Percentiles rank a stretch among this genome's conserved stretches.
Conservation (phyloP, 306 rosid species). For the Sicyos edulis region DNA sequence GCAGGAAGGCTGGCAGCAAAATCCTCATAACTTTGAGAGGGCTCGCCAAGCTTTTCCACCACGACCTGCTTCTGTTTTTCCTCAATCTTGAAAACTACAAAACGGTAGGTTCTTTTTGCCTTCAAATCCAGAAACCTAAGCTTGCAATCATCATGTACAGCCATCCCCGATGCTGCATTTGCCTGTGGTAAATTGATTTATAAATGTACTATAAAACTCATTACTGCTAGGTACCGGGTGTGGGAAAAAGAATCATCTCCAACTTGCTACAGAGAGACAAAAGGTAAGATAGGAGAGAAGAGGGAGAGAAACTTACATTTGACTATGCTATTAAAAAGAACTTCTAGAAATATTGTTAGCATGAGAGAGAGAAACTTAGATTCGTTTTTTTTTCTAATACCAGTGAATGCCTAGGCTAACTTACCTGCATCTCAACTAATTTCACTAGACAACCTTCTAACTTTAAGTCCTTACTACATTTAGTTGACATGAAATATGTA, state of each 20-base stretch:
- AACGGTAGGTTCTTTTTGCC: slow-evolving; percentile 48
- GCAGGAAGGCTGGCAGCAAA: slow-evolving; percentile 42
- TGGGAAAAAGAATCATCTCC: not conserved
- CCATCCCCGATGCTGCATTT: slow-evolving; percentile 53
- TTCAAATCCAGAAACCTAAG: slow-evolving; percentile 42
- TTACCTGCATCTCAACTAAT: no score
- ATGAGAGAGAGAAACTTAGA: no score
- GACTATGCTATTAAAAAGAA: not conserved
- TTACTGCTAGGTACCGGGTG: no score
- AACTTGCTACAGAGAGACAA: not conserved
- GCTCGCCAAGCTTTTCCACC: slow-evolving; percentile 45
- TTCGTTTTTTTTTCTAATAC: no score
- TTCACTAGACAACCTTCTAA: no score
- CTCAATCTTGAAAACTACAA: slow-evolving; percentile 43
- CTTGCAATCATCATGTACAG: slow-evolving; percentile 50
- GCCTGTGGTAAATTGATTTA: slow-evolving; percentile 27
- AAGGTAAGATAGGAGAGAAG: not conserved
- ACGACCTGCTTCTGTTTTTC: slow-evolving; percentile 43
- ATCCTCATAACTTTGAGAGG: slow-evolving; percentile 37
- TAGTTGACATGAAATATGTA: no score
- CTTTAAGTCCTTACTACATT: no score
- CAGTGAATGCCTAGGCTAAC: no score
- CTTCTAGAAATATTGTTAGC: no score
- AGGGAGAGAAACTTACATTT: not conserved
- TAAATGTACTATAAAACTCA: no score